Base-by-base conservation (phyloP, 1,139 yeast genomes). In the Saccharomyces hybrid region DNA sequence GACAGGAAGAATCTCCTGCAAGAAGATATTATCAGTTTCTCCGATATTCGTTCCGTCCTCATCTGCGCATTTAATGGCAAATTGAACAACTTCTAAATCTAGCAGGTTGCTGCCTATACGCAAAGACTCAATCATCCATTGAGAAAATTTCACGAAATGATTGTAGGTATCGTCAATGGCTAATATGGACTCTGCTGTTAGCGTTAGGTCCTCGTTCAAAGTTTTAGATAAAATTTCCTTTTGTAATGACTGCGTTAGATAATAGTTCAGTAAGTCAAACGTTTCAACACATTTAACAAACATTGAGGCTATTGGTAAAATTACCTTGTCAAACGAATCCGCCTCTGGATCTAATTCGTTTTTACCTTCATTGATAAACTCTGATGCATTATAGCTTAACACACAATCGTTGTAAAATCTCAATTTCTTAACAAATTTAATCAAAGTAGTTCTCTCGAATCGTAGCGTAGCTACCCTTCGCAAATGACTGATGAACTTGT, bases 201-300 rank as follows among this genome's bases (percentile, higher is more conserved):
- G 47, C 3, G 60, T 60, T 16, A 69, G 50, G 46, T 64, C 63
- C n/a, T 53, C 51, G 52, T 69, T 69, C 53, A 69, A 53, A 5
- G 73, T 69, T 57, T 69, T 69, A n/a, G 69, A 59, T 27, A 67
- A 56, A 16, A 67, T 65, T 54, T 69, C 73, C 52, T 64, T 67
- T 49, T 66, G 69, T 47, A 69, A 52, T 11, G 70, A 60, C 51
- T 68, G 68, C 5, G 70, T 67, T 28, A 69, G 52, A 51, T 61
- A 64, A 50, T 62, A 69, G 54, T 69, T 68, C 52, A 68, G 50
- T 23, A 69, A 54, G 51, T 69, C 73, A 4, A 69, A 31, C 1
- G 64, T 54, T 52, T 69, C 73, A 42, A 69, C 51, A 16, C 61
- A 53, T 53, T 68, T 65, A 31, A 61, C 57, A 49, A 64, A 60